Evolutionary conservation across 2,329 filamentous ascomycete genomes (phyloP), one percentile per base, ranked within the genome.

Genomic region (Colletotrichum spaethianum): DNA sequence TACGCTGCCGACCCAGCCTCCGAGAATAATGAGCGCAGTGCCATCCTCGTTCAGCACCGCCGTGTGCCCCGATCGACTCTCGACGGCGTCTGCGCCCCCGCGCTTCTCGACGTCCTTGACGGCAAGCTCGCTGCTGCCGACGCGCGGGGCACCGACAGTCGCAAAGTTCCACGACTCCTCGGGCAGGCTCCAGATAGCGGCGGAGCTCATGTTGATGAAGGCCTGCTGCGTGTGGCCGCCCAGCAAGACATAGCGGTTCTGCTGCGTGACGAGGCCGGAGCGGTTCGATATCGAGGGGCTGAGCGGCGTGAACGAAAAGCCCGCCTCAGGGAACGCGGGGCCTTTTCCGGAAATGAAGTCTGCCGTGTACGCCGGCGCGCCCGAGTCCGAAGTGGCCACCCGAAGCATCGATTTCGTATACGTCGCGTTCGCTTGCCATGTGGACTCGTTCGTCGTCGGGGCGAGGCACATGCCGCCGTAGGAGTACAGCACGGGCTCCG

Each of bases 191-290:
- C 95, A 98, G 1, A 98, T 85, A 0, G 95, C 96, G 1, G 96
- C 90, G 53, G 94, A 94, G 68, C 94, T 97, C 93, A 97, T 98
- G 80, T 98, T 97, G 83, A 98, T 92, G 79, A 98, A 98, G 0
- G 95, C 95, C 20, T 86, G 82, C 75, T 90, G 86, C 0, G 95
- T 97, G 79, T 98, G 95, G 0, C 96, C 96, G 50, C 95, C 96
- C 20, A 98, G 84, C 28, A 98, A 83, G 16, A 98, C 90, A 75
- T 94, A 96, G 76, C 92, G 92, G 74, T 93, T 91, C 79, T 95
- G 91, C 78, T 95, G 93, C 5, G 91, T 92, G 50, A 92, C 85
- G 3, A 86, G 85, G 3, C 89, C 91, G 20, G 89, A 91, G 5
- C 87, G 87, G 78, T 93, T 93, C 26, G 92, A 91, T 75, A 90